Conservation (phyloP, 139 green algal genomes). For the Mesotaenium endlicherianum region DNA sequence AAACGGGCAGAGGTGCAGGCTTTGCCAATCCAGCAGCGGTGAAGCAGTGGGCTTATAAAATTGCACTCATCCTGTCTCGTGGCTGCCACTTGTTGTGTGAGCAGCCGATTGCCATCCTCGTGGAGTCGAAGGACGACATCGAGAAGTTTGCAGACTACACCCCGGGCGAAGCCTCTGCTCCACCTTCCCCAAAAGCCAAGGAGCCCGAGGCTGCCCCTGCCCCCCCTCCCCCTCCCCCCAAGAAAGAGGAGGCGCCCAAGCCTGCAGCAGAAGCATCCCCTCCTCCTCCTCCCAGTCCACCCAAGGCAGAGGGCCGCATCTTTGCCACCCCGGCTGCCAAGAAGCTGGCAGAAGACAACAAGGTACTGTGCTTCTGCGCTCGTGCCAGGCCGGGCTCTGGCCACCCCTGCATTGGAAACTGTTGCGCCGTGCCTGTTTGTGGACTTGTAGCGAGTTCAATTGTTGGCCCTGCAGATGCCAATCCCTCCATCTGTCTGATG, state of each 20-base stretch:
- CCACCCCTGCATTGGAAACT: too few relatives aligned
- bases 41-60: too few relatives aligned
- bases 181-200: neutral
- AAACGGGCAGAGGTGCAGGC: too few relatives aligned
- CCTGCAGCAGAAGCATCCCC: conserved; percentile 10
- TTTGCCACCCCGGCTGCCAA: conserved; percentile 55
- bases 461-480: too few relatives aligned
- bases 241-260: conserved; percentile 29
- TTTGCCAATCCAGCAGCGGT: too few relatives aligned
- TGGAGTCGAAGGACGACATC: conserved; percentile 76
- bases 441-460: too few relatives aligned
- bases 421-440: too few relatives aligned
- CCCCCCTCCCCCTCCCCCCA: conserved; percentile 22
- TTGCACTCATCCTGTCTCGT: neutral
- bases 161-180: conserved; percentile 18
- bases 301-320: conserved; percentile 42
- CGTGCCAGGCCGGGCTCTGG: too few relatives aligned
- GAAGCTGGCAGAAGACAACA: conserved; percentile 52
- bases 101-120: conserved; percentile 77
- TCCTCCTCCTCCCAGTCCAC: conserved; percentile 7
- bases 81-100: neutral
- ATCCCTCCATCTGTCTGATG: too few relatives aligned
- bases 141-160: conserved; percentile 43
- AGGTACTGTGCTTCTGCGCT: conserved; percentile 26
- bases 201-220: conserved; percentile 26